phyloP scores from a whole-genome alignment of 768 basidiomycete genomes.

The Lentinula lateritia region DNA sequence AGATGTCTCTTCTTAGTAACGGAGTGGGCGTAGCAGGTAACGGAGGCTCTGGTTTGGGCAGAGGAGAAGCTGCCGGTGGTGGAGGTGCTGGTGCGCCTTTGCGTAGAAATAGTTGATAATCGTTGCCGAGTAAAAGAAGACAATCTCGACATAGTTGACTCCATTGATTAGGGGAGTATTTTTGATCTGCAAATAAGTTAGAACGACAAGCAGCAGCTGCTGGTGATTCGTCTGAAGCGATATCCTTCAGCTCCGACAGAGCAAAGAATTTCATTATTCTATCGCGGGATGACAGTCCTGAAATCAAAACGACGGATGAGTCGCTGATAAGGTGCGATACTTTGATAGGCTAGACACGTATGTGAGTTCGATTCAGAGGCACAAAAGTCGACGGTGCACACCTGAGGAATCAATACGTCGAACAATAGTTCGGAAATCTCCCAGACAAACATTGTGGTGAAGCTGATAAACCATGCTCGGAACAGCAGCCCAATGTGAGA shows the following conservation, averaged over 20 bases:
- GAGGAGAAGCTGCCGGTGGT: slow-evolving; percentile 7
- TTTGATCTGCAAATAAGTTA: slow-evolving; percentile 64
- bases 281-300: slow-evolving; percentile 55
- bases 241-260: slow-evolving; percentile 51
- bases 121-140: slow-evolving; percentile 55
- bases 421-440: slow-evolving; percentile 59
- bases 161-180: slow-evolving; percentile 63
- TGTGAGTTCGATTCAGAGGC: background rate
- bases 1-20: slow-evolving; percentile 38
- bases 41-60: slow-evolving; percentile 21
- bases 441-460: slow-evolving; percentile 54
- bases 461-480: slow-evolving; percentile 44
- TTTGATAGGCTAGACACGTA: slow-evolving; percentile 34
- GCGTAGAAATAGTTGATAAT: slow-evolving; percentile 63
- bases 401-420: slow-evolving; percentile 53
- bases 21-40: slow-evolving; percentile 29
- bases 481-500: slow-evolving; percentile 37
- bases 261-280: slow-evolving; percentile 57
- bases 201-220: slow-evolving; percentile 39
- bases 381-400: slow-evolving; percentile 18
- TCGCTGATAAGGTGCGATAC: slow-evolving; percentile 43
- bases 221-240: slow-evolving; percentile 40
- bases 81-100: slow-evolving; percentile 41
- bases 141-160: slow-evolving; percentile 49
- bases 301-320: slow-evolving; percentile 51